Base-by-base conservation (phyloP, 306 rosid genomes). In the Argentina anserina region DNA sequence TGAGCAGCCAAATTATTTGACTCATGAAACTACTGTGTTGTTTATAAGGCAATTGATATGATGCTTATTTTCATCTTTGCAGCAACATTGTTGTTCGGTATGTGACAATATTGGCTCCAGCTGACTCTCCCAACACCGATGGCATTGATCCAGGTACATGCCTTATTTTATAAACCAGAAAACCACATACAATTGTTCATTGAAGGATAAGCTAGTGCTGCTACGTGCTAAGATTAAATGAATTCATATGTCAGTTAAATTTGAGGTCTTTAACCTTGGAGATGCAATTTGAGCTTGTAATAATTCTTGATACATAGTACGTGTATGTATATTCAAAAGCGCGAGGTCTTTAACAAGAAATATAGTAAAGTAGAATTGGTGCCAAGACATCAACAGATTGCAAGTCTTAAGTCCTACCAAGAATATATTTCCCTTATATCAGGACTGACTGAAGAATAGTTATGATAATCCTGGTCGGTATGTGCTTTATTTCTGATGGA, bases 111-210 rank as follows among this genome's bases (percentile, higher is more conserved):
- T 82, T 90, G 88, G 96, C 99, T 71, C 99, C 97, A 34, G 82
- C 23, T 50, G 97, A 94, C 86, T 94, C 97, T 76, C 99, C 99
- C 65, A 91, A 94, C 81, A 94, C 99, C 10, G 99, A 94, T 76
- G 99, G 99, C 83, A 45, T 94, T 55, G 99, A 94, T 83, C 99
- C 99, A 70, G 99, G 99, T 87, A 80, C 71, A 3, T 75, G 61
- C 49, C 53, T 25, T 25, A 7, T 28, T 10, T 17, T 37, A 36
- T 62, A 23, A 42, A 9, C 17, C n/a, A n/a, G n/a, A n/a, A 3
- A 15, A 49, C 69, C 46, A 17, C 21, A 34, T 15, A 45, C n/a
- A n/a, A 33, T 28, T 50, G 46, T 39, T 62, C 49, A 31, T 43
- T 49, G 72, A 36, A 29, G 8, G 50, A 34, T 49, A 33, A 21